Evolutionary conservation across 78 protist genomes (phyloP), one percentile per base, ranked within the genome.

Genomic region (Dictyostelium firmibasis): DNA sequence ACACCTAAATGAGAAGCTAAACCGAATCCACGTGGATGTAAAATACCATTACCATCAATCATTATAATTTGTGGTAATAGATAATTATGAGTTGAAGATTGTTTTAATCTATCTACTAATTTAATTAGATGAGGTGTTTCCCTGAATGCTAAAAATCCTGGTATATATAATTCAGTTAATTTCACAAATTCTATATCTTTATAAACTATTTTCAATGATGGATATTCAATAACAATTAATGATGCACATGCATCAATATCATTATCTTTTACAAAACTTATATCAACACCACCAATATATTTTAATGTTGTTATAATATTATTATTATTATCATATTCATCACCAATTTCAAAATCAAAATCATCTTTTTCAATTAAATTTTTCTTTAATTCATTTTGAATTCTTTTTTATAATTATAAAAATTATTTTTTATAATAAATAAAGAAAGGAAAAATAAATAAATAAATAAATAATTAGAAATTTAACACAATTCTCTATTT

Each of bases 1-100:
- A 96, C 96, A 57, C 97, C 97, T 13, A 96, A 62, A 41, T 96
- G 97, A 29, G 91, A 92, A 2, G 97, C 97, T 25, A 77, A 25
- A 3, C 97, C 97, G 79, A 92, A 96, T 20, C 72, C 85, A 27
- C 96, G 69, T 16, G 85, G 83, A 76, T 96, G 97, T 18, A 94
- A 62, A 38, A 85, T 53, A 25, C 97, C 97, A 60, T 94, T 94
- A 27, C 97, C 97, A 78, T 96, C 97, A 13, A 96, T 78, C 35
- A 96, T 27, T 18, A 83, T 25, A 8, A 96, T 85, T 36, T 96
- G 96, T 35, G 97, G 97, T 7, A 47, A n/a, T 64, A 94, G 36
- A 16, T 89, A 81, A 9, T 85, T 60, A 18, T 86, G 0, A 0
- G 57, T 77, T 11, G 9, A 3, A 14, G 69, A 44, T 16, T n/a